A percentile compares a stretch with the other conserved stretches of the same genome.
Conservation (phyloP, 257 asterid species). For the Solanum medicagineum region DNA sequence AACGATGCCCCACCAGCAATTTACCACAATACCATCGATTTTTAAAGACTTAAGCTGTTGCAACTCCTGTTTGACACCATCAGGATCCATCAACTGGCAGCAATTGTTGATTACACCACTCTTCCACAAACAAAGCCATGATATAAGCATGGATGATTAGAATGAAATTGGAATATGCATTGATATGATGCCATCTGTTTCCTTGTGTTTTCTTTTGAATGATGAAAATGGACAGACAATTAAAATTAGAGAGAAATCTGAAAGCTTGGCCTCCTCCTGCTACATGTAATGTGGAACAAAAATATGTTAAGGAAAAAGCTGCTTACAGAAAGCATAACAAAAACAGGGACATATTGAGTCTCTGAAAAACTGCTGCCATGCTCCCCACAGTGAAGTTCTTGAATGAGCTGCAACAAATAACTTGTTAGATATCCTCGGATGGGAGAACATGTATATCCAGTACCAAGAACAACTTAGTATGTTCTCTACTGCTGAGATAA, state of each 20-base stretch:
- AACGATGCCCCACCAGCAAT: constrained; percentile 72
- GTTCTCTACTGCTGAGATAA: background rate
- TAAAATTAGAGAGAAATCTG: background rate
- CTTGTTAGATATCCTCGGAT: background rate
- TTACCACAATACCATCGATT: constrained; percentile 54
- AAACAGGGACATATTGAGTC: constrained; percentile 49
- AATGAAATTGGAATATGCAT: background rate
- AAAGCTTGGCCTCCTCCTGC: background rate
- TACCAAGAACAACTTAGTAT: background rate
- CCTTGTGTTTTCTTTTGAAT: background rate
- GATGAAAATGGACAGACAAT: background rate
- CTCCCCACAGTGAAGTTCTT: constrained; percentile 42
- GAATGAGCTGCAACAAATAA: constrained; percentile 49
- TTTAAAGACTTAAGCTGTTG: constrained; percentile 37
- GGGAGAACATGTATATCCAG: background rate
- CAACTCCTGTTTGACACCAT: constrained; percentile 48
- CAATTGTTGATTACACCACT: constrained; percentile 50
- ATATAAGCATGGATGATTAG: background rate
- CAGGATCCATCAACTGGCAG: constrained; percentile 67
- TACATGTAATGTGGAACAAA: background rate
- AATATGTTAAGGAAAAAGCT: background rate
- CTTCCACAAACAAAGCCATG: constrained; percentile 24
- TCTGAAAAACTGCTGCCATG: constrained; percentile 31
- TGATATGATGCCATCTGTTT: background rate
- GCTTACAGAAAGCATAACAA: constrained; percentile 56